These are phyloP conservation scores for Candida sithepensis DNA, from an alignment of 805 yeast species.

Conservation along the genomic window DNA sequence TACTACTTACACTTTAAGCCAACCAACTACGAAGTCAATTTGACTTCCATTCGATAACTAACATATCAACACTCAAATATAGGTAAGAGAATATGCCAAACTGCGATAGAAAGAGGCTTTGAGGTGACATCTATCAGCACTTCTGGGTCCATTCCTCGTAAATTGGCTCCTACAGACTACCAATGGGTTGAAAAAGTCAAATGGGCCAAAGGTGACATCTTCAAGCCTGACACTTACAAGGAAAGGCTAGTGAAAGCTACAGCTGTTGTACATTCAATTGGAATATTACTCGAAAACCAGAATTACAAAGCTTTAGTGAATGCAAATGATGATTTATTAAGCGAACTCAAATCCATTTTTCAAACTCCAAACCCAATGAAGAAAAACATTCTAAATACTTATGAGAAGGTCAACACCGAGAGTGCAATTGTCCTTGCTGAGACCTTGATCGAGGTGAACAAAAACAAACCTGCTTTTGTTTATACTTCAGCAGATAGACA, in stretches of 20 bases:
- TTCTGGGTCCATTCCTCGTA: conserved; percentile 50
- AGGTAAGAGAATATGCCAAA: conserved; percentile 68
- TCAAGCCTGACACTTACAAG: conserved; percentile 57
- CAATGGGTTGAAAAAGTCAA: conserved; percentile 55
- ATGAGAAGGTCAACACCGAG: conserved; percentile 63
- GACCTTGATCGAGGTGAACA: conserved; percentile 35
- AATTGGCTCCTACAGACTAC: conserved; percentile 27
- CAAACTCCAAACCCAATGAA: conserved; percentile 64
- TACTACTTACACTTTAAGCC: no score
- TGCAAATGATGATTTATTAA: conserved; percentile 24
- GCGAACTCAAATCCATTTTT: conserved; percentile 37
- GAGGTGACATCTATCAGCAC: conserved; percentile 60
- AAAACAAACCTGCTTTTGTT: conserved; percentile 43
- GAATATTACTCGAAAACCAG: conserved; percentile 66
- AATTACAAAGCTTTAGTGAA: conserved; percentile 58
- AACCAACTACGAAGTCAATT: not conserved
- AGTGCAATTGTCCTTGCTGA: conserved; percentile 66
- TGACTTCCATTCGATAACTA: not conserved
- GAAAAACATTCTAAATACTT: conserved; percentile 42
- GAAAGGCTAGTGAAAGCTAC: conserved; percentile 44
- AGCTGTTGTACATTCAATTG: conserved; percentile 81
- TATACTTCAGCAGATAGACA: conserved; percentile 80
- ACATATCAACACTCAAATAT: not conserved
- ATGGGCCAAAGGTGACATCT: conserved; percentile 68
- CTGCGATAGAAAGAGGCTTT: conserved; percentile 59